These are phyloP conservation scores for Cladorrhinum sp. DNA, from an alignment of 2,329 filamentous ascomycete genomes.

Conservation along the genomic window DNA sequence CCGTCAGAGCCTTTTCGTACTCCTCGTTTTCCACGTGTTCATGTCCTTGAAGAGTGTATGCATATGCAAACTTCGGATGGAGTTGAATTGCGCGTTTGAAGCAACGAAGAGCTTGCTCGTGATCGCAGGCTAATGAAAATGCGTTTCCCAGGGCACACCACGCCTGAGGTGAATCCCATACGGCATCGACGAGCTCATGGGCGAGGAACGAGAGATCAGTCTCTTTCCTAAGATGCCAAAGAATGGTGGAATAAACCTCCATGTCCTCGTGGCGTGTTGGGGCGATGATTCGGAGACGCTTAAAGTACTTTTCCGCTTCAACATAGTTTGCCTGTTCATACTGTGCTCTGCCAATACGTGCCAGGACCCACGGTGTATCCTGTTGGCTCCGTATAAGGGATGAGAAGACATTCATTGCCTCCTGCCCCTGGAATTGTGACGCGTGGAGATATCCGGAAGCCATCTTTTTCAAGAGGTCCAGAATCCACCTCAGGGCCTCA, in stretches of 20 bases:
- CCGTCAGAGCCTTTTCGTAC: conserved; percentile 87
- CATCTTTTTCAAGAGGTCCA: conserved; percentile 79
- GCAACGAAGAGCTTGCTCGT: conserved; percentile 89
- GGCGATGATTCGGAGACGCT: conserved; percentile 71
- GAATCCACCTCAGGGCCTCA: conserved; percentile 71
- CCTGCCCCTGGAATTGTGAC: conserved; percentile 72
- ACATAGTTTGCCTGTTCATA: conserved; percentile 86
- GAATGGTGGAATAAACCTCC: conserved; percentile 96
- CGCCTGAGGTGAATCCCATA: conserved; percentile 86
- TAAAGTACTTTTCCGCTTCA: conserved; percentile 84
- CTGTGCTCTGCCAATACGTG: conserved; percentile 84
- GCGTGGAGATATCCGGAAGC: conserved; percentile 76
- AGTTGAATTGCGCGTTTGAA: conserved; percentile 94
- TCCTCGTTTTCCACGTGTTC: conserved; percentile 96
- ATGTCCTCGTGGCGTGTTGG: conserved; percentile 88
- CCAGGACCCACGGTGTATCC: conserved; percentile 90
- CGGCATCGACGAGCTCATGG: conserved; percentile 82
- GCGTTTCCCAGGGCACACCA: conserved; percentile 97
- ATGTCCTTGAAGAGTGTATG: conserved; percentile 92
- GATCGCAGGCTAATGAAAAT: conserved; percentile 86
- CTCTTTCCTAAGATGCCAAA: conserved; percentile 96
- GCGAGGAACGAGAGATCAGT: conserved; percentile 88
- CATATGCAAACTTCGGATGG: conserved; percentile 87
- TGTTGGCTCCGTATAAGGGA: conserved; percentile 71
- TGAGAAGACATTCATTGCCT: conserved; percentile 72